phyloP scores from a whole-genome alignment of 371 early-diverging fungal genomes.

The Apophysomyces trapeziformis region DNA sequence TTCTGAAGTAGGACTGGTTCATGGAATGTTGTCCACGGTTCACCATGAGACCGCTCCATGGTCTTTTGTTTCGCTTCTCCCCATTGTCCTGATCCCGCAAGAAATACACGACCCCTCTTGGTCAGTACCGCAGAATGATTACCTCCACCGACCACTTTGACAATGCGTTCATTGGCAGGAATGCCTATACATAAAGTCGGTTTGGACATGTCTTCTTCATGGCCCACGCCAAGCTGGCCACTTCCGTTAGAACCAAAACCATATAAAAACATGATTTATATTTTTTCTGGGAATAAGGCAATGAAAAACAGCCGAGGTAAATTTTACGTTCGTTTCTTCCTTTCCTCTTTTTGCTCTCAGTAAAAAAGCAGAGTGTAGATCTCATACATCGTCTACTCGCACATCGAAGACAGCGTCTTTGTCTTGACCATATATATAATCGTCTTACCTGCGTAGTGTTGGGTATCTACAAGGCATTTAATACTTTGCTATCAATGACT shows the following conservation, averaged over 20 bases:
- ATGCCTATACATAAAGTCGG: conserved; percentile 35
- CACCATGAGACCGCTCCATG: conserved; percentile 5
- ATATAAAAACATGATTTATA: conserved; percentile 24
- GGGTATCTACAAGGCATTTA: too few relatives aligned
- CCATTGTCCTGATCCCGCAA: conserved; percentile 26
- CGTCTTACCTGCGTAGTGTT: too few relatives aligned
- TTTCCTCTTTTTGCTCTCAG: neutral
- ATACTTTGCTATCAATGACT: too few relatives aligned
- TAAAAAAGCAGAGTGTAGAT: neutral
- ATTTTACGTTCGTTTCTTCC: too few relatives aligned
- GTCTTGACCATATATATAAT: too few relatives aligned
- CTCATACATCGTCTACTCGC: too few relatives aligned
- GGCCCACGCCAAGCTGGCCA: conserved; percentile 67
- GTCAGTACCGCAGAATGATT: conserved; percentile 68
- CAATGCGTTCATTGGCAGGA: conserved; percentile 23
- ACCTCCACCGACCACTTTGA: conserved; percentile 59
- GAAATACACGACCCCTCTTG: conserved; percentile 23
- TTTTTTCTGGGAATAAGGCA: too few relatives aligned
- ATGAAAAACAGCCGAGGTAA: too few relatives aligned
- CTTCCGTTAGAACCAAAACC: conserved; percentile 71
- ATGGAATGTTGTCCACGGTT: conserved; percentile 19
- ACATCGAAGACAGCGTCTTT: too few relatives aligned
- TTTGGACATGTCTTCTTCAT: conserved; percentile 39
- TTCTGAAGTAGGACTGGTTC: conserved; percentile 7
- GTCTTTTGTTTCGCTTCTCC: conserved; percentile 14